Base-by-base conservation (phyloP, 306 rosid species). In the Cicer judaicum region DNA sequence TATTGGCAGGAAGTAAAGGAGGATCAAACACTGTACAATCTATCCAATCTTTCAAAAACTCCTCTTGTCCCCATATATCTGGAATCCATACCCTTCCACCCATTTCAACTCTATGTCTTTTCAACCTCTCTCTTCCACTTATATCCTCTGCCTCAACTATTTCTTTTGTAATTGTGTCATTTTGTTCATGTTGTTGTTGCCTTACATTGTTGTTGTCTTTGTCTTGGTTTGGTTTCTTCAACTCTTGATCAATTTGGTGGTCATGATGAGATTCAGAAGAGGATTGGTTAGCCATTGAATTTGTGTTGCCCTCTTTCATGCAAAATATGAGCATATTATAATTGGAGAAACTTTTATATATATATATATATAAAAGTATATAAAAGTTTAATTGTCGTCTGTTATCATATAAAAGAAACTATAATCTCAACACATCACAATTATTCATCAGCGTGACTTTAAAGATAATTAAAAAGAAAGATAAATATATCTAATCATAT, bases 21-120 rank as follows among this genome's bases (percentile, higher is more conserved):
- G 93, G 89, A 70, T 94, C 97, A 74, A 94, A 94, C 7, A 79
- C 86, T 9, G 90, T 42, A 42, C 96, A 87, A 76, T 94, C 98
- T 6, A 85, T 84, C 98, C 96, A 94, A 72, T 91, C 95, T 83
- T 90, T 87, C 78, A 94, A 77, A 1, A 89, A 75, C 54, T 91
- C 93, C 73, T 93, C 98, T 69, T 93, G 97, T 1, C 98, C 98
- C 98, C 98, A 93, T 13, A 73, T 84, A 1, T 93, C 98, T 29
- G 98, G 98, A 70, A 93, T 86, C 96, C 98, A 90, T 3, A 91
- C 90, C 29, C 84, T 81, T 5, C 96, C 97, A 2, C 86, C 90
- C 70, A 91, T 81, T 82, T 92, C 97, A 54, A 80, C 55, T 56
- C 93, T 79, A 21, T 88, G 93, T 80, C 84, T 83, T 87, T 87